phyloP scores from a whole-genome alignment of 805 yeast genomes.

The Suhomyces sp. region DNA sequence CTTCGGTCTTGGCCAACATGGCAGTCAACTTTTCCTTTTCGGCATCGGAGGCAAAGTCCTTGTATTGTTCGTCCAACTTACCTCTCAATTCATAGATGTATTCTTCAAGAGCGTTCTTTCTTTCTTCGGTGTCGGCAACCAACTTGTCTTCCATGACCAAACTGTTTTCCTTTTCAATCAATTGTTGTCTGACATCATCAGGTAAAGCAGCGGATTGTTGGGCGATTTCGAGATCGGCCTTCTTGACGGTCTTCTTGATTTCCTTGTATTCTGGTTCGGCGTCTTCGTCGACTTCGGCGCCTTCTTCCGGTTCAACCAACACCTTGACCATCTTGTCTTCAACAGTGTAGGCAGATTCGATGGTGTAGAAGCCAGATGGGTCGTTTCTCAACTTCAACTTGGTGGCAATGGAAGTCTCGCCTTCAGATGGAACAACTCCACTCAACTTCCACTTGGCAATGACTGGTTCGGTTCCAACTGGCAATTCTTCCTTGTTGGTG shows the following conservation, averaged over 20 bases:
- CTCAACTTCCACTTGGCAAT: slow-evolving; percentile 83
- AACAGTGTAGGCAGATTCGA: slow-evolving; percentile 92
- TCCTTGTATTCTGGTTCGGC: slow-evolving; percentile 83
- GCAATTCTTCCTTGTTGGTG: slow-evolving; percentile 71
- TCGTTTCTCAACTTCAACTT: slow-evolving; percentile 95
- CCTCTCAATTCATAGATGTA: slow-evolving; percentile 97
- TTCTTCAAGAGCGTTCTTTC: slow-evolving; percentile 97
- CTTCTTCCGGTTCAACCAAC: slow-evolving; percentile 64
- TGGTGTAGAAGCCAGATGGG: slow-evolving; percentile 91
- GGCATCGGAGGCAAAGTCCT: slow-evolving; percentile 82
- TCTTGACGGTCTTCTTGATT: slow-evolving; percentile 92
- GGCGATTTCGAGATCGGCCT: slow-evolving; percentile 66
- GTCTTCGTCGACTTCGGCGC: slow-evolving; percentile 52
- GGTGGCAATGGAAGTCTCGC: slow-evolving; percentile 74
- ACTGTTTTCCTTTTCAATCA: slow-evolving; percentile 79
- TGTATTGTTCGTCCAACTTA: slow-evolving; percentile 88
- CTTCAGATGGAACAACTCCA: slow-evolving; percentile 80
- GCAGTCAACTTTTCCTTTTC: slow-evolving; percentile 79
- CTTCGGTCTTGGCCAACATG: slow-evolving; percentile 83
- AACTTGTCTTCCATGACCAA: slow-evolving; percentile 89
- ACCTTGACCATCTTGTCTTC: slow-evolving; percentile 90
- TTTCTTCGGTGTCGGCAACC: slow-evolving; percentile 98
- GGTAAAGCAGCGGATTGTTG: slow-evolving; percentile 63
- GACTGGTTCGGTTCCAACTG: slow-evolving; percentile 59
- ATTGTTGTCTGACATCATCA: slow-evolving; percentile 51